Evolutionary conservation across 208 protist species (phyloP).

Genomic region (Leishmania guyanensis): DNA sequence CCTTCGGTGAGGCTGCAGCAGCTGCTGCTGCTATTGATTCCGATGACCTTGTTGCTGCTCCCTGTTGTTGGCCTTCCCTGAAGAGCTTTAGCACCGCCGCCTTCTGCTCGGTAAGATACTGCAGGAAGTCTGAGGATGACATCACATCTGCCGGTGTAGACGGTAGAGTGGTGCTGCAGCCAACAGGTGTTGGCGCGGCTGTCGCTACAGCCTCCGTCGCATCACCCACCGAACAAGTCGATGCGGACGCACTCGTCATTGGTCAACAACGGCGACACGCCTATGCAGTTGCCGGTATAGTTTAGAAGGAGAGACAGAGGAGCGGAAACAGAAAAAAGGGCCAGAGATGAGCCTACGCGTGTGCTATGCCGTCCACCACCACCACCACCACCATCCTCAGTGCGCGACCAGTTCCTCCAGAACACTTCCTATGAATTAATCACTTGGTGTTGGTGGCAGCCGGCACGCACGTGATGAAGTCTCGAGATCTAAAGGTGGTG

Average conservation of each 20-base stretch:
- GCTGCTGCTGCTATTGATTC: neutral
- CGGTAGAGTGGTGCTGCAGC: neutral
- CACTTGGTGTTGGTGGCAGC: neutral
- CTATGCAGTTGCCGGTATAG: neutral
- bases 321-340: neutral
- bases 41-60: neutral
- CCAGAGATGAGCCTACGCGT: neutral
- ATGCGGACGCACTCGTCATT: neutral
- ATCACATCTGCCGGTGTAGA: neutral
- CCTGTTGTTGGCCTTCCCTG: neutral
- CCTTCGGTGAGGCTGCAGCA: neutral
- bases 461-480: neutral
- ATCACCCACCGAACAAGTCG: neutral
- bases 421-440: neutral
- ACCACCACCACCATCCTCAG: neutral
- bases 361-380: neutral
- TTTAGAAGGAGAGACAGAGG: neutral
- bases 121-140: constrained; percentile 6
- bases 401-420: neutral
- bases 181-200: neutral
- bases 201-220: neutral
- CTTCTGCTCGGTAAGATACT: constrained; percentile 14
- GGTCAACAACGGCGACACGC: neutral
- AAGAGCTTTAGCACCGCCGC: constrained; percentile 1
- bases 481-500: neutral